Percentiles rank a stretch among this genome's conserved stretches.
phyloP scores from a whole-genome alignment of 2,329 filamentous ascomycete species.

The Calycina herbarum region DNA sequence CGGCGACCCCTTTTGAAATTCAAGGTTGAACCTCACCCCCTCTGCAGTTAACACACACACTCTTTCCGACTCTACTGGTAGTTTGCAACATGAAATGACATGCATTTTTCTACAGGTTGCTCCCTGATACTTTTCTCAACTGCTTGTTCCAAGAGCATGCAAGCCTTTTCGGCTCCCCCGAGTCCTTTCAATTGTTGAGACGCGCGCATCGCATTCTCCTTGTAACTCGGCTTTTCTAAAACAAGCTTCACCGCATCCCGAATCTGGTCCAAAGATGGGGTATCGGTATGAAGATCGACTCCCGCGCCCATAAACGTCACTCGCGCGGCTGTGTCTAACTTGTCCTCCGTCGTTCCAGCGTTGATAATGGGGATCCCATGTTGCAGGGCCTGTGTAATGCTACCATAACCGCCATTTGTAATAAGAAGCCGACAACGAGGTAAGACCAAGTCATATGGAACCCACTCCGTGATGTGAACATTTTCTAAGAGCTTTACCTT shows the following conservation, averaged over 20 bases:
- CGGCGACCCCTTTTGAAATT: background rate
- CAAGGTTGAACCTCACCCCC: background rate
- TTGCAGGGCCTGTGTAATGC: background rate
- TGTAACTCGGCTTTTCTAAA: background rate
- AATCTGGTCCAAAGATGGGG: conserved; percentile 3
- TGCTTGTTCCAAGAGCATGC: background rate
- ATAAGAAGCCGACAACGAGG: conserved; percentile 1
- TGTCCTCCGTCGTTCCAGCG: conserved; percentile 7
- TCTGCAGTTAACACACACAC: background rate
- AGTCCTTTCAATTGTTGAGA: background rate
- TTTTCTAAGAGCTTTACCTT: background rate
- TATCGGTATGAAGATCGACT: conserved; percentile 1
- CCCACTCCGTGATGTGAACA: background rate
- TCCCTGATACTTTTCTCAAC: background rate
- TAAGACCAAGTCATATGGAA: conserved; percentile 2
- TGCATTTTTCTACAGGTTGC: background rate
- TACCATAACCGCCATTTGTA: conserved; percentile 8
- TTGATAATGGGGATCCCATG: background rate
- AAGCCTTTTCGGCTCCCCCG: background rate
- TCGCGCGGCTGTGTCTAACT: conserved; percentile 1
- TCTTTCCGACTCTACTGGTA: background rate
- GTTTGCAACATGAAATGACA: background rate
- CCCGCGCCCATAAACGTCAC: conserved; percentile 1
- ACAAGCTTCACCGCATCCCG: background rate
- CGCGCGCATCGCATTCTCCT: background rate